phyloP scores from a whole-genome alignment of 441 rosid species.

The Cnidoscolus chayamansa region DNA sequence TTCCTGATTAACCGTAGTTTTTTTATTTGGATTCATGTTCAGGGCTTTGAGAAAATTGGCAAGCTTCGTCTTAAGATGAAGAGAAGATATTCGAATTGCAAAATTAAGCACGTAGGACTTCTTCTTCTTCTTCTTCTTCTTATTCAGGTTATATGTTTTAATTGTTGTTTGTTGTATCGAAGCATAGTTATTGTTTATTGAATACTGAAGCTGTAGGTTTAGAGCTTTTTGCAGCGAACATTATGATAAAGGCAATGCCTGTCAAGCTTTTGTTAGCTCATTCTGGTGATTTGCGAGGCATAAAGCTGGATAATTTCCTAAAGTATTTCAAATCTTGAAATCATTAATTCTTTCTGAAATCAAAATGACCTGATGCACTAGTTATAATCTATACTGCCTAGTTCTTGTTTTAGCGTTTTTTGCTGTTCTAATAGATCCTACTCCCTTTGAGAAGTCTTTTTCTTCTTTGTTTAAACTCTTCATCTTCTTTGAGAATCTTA shows the following conservation, averaged over 20 bases:
- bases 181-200: not conserved
- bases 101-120: slow-evolving; percentile 34
- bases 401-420: not conserved
- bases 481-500: not conserved
- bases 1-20: not conserved
- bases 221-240: not conserved
- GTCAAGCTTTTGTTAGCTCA: not conserved
- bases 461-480: not conserved
- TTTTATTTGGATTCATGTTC: slow-evolving; percentile 23
- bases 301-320: not conserved
- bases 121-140: not conserved
- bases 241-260: slow-evolving; percentile 1
- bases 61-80: slow-evolving; percentile 33
- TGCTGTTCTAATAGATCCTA: not conserved
- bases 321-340: not conserved
- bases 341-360: not conserved
- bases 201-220: not conserved
- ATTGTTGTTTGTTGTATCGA: not conserved
- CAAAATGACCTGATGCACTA: not conserved
- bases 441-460: not conserved
- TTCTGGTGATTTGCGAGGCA: not conserved
- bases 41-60: slow-evolving; percentile 24
- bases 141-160: too few relatives aligned
- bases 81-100: slow-evolving; percentile 38
- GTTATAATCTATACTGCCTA: not conserved